A percentile compares a stretch with the other conserved stretches of the same genome.
These are phyloP conservation scores for Botryosphaeria dothidea DNA, from an alignment of 2,329 filamentous ascomycete genomes.

Conservation along the genomic window DNA sequence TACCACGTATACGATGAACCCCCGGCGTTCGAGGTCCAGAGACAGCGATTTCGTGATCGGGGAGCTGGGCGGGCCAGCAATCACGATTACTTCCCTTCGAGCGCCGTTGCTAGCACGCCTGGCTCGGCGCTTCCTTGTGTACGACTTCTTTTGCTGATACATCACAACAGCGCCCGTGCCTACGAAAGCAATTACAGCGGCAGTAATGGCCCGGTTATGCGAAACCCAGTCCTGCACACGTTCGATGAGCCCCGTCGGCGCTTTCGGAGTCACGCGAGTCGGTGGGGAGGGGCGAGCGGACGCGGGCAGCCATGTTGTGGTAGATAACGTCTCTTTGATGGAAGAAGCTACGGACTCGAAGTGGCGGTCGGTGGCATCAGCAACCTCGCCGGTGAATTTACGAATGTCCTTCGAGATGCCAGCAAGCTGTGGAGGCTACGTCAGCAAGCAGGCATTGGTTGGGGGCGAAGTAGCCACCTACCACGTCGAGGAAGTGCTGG, in stretches of 20 bases:
- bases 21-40: constrained; percentile 83
- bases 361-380: constrained; percentile 77
- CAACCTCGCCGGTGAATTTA: constrained; percentile 70
- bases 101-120: constrained; percentile 79
- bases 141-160: constrained; percentile 61
- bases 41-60: constrained; percentile 81
- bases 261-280: constrained; percentile 38
- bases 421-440: constrained; percentile 47
- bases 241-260: constrained; percentile 51
- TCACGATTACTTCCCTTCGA: constrained; percentile 80
- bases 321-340: constrained; percentile 68
- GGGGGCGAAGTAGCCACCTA: constrained; percentile 48
- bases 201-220: constrained; percentile 71
- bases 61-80: constrained; percentile 84
- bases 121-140: constrained; percentile 69
- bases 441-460: not conserved
- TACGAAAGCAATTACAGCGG: constrained; percentile 68
- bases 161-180: constrained; percentile 63
- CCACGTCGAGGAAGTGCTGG: constrained; percentile 75
- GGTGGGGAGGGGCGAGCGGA: constrained; percentile 61
- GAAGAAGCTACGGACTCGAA: constrained; percentile 73
- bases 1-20: constrained; percentile 91
- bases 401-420: constrained; percentile 66
- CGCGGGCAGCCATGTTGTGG: constrained; percentile 72
- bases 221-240: constrained; percentile 69